Base-by-base conservation (phyloP, 2,329 filamentous ascomycete genomes). In the Botrytis fragariae region DNA sequence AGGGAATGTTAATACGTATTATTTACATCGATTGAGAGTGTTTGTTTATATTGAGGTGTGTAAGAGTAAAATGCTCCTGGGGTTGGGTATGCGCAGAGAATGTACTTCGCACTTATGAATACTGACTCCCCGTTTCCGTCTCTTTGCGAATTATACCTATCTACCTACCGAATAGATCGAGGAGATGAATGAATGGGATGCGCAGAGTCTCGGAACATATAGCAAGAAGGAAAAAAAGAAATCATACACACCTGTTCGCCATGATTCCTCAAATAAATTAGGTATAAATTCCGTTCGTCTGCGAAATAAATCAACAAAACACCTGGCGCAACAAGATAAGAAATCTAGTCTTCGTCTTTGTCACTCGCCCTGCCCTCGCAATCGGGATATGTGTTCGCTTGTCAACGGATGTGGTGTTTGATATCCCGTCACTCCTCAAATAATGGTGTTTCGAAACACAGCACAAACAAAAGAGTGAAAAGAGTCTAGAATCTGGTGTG, bases 361-460 rank as follows among this genome's bases (percentile, higher is more conserved):
- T 54, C 18, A 51, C 14, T 57, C 51, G 51, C 7, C 51, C 51
- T 57, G 48, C 48, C 12, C 4, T 54, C n/a, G 51, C 44, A 54
- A 54, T 39, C 25, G 8, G 64, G 45, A 57, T 57, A 54, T 68
- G 64, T 68, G 64, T 68, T 57, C 64, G 64, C 64, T 68, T 68
- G 48, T 68, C 25, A 54, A 54, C 22, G 64, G 64, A 12, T n/a
- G n/a, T 68, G 20, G 25, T 68, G 35, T 67, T 67, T 29, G 16
- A n/a, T n/a, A 8, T 54, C 29, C 16, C n/a, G 37, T 42, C 39
- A n/a, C 61, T 12, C 25, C 14, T 59, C 48, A 32, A 51, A 20
- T 35, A 29, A n/a, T 62, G 69, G 42, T 62, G 57, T 62, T 62
- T 70, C 57, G 57, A 61, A 39, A 37, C 42, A 42, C 57, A 37